These are phyloP conservation scores for Ormosia semicastrata DNA, from an alignment of 306 rosid species.

Conservation along the genomic window DNA sequence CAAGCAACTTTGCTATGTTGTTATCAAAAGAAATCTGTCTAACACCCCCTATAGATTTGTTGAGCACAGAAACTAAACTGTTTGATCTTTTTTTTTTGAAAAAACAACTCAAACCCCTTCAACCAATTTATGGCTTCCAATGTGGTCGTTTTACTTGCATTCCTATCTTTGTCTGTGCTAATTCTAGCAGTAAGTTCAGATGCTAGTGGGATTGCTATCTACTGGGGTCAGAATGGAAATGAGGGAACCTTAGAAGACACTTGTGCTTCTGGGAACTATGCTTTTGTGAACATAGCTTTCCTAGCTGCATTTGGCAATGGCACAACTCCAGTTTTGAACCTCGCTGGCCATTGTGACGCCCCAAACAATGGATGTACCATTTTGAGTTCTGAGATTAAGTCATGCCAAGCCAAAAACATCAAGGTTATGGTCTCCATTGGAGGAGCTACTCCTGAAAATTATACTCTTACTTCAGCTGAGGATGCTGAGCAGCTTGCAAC, in stretches of 20 bases:
- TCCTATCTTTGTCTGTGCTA: neutral
- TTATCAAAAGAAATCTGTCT: neutral
- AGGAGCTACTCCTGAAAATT: conserved; percentile 21
- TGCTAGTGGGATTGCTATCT: conserved; percentile 32
- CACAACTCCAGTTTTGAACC: conserved; percentile 20
- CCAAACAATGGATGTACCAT: neutral
- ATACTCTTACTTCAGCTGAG: conserved; percentile 27
- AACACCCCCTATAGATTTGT: neutral
- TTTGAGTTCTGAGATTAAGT: conserved; percentile 26
- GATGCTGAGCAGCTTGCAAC: conserved; percentile 31
- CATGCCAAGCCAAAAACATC: conserved; percentile 31
- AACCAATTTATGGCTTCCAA: conserved; percentile 8
- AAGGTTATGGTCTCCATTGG: conserved; percentile 42
- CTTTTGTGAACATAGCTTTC: conserved; percentile 36
- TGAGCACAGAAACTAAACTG: neutral
- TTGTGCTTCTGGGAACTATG: conserved; percentile 33
- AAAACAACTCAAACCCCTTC: neutral
- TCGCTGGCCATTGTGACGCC: conserved; percentile 36
- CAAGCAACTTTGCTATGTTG: neutral
- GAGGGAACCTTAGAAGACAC: conserved; percentile 35
- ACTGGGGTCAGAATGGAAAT: conserved; percentile 33
- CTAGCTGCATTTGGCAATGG: conserved; percentile 29
- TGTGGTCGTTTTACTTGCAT: neutral
- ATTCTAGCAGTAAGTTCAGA: conserved; percentile 3
- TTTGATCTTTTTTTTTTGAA: neutral